Percentiles rank a stretch among this genome's conserved stretches.
Evolutionary conservation across 371 early-diverging fungal species (phyloP).

Genomic region (Rhizopus microsporus): DNA sequence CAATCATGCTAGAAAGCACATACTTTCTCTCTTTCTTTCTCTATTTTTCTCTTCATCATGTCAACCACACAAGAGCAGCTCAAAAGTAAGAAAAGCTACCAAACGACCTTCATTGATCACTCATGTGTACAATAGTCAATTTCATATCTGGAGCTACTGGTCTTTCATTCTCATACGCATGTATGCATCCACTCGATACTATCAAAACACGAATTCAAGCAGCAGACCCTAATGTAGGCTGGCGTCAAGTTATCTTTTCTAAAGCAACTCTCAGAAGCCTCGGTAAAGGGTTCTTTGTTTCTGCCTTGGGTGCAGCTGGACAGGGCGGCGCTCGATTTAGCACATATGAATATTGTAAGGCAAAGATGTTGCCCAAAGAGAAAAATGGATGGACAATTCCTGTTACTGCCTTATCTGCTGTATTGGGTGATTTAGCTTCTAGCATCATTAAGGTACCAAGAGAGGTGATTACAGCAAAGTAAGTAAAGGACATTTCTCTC

Average conservation of each 20-base stretch:
- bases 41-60: slow-evolving; percentile 1
- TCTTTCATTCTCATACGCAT: slow-evolving; percentile 67
- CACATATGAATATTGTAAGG: slow-evolving; percentile 77
- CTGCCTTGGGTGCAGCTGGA: slow-evolving; percentile 71
- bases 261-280: slow-evolving; percentile 56
- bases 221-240: slow-evolving; percentile 45
- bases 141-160: slow-evolving; percentile 70
- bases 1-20: not conserved
- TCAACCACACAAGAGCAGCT: slow-evolving; percentile 14
- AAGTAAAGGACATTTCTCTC: not conserved
- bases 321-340: slow-evolving; percentile 80
- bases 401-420: slow-evolving; percentile 74
- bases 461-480: slow-evolving; percentile 78
- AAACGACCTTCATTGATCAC: not conserved
- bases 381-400: slow-evolving; percentile 42
- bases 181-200: slow-evolving; percentile 77
- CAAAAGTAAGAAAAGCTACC: slow-evolving; percentile 18
- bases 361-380: slow-evolving; percentile 51
- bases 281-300: slow-evolving; percentile 69
- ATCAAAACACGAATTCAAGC: slow-evolving; percentile 68
- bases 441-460: slow-evolving; percentile 83
- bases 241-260: slow-evolving; percentile 52
- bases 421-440: slow-evolving; percentile 75
- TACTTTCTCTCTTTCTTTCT: not conserved
- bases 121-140: slow-evolving; percentile 43